These are phyloP conservation scores for Rhodotorula taiwanensis DNA, from an alignment of 768 basidiomycete genomes.

Conservation along the genomic window DNA sequence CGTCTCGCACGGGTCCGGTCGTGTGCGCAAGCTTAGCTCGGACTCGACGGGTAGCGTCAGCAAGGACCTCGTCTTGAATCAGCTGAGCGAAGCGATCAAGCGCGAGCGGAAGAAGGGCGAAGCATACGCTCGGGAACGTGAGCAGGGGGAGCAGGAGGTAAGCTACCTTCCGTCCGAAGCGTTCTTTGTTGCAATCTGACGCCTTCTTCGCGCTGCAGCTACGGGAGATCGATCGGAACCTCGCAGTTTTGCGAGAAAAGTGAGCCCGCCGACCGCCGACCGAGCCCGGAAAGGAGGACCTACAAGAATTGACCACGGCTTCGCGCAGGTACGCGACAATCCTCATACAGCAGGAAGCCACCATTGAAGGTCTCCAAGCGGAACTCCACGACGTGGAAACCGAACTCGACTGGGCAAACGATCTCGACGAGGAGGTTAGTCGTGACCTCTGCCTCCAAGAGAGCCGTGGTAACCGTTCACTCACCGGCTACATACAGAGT, in stretches of 20 bases:
- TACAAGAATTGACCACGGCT: too few species aligned
- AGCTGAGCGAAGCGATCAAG: constrained; percentile 25
- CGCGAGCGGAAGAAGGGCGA: constrained; percentile 20
- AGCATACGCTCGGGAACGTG: constrained; percentile 14
- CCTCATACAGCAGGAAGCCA: constrained; percentile 12
- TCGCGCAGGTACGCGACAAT: background rate
- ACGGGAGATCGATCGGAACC: constrained; percentile 12
- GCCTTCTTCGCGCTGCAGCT: background rate
- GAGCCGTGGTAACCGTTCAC: background rate
- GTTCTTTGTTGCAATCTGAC: too few species aligned
- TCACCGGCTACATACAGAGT: background rate
- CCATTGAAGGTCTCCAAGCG: constrained; percentile 13
- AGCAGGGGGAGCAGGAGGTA: constrained; percentile 16
- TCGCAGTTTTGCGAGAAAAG: constrained; percentile 21
- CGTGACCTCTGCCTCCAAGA: background rate
- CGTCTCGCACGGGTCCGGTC: too few species aligned
- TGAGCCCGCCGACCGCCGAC: too few species aligned
- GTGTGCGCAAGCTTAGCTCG: background rate
- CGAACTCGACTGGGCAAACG: constrained; percentile 19
- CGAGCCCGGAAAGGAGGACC: too few species aligned
- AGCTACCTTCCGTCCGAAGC: background rate
- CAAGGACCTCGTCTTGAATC: constrained; percentile 24
- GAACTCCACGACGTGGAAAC: constrained; percentile 20
- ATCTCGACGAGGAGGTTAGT: constrained; percentile 13
- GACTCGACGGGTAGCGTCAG: constrained; percentile 14